These are phyloP conservation scores for Dryadomyces quercus-mongolicae DNA, from an alignment of 2,329 filamentous ascomycete genomes.

Conservation along the genomic window DNA sequence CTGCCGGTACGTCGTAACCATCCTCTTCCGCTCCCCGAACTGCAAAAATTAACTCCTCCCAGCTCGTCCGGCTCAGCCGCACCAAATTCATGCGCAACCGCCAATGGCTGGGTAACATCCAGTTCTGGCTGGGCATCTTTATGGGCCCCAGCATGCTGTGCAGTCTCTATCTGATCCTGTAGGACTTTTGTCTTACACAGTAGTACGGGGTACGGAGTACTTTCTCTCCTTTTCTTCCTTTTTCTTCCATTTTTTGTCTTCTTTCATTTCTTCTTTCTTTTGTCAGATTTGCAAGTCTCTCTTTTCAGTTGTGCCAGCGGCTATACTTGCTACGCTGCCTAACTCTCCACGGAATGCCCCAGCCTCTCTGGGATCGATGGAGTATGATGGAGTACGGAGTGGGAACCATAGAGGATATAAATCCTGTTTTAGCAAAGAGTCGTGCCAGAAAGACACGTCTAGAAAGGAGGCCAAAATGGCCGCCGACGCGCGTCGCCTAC, in stretches of 20 bases:
- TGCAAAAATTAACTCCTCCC: slow-evolving; percentile 4
- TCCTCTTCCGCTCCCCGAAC: background rate
- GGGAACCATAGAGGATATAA: too few relatives aligned
- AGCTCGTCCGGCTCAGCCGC: slow-evolving; percentile 53
- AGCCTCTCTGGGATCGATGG: too few relatives aligned
- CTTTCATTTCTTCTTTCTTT: too few relatives aligned
- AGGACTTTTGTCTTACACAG: slow-evolving; percentile 4
- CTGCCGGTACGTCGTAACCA: slow-evolving; percentile 47
- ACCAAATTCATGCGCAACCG: slow-evolving; percentile 52
- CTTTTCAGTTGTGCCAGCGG: too few relatives aligned
- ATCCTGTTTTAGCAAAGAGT: too few relatives aligned
- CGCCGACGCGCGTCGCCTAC: too few relatives aligned
- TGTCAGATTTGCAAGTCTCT: too few relatives aligned
- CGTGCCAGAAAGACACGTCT: background rate
- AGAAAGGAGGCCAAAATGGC: background rate
- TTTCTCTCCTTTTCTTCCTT: background rate
- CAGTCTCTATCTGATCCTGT: slow-evolving; percentile 48
- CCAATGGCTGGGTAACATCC: slow-evolving; percentile 55
- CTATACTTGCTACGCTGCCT: too few relatives aligned
- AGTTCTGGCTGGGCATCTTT: slow-evolving; percentile 72
- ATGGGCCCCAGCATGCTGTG: slow-evolving; percentile 59
- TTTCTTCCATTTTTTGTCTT: background rate
- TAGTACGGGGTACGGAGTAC: too few relatives aligned
- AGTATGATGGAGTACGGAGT: too few relatives aligned
- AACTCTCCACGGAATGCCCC: too few relatives aligned